phyloP scores from a whole-genome alignment of 768 basidiomycete species.

The Tulasnella sp. region DNA sequence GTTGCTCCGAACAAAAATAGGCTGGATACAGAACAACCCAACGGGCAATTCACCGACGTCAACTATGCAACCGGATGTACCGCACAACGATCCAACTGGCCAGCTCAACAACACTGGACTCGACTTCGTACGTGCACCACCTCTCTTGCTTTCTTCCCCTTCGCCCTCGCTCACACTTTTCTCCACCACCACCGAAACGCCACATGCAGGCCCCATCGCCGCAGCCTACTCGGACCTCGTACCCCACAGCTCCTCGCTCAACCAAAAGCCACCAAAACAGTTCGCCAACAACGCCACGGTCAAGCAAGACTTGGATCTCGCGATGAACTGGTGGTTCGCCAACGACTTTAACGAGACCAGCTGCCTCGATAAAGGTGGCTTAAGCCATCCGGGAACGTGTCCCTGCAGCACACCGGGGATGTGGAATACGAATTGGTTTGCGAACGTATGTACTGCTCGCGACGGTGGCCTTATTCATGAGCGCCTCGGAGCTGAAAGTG shows the following conservation, averaged over 20 bases:
- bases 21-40: conserved; percentile 26
- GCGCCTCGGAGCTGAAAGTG: neutral
- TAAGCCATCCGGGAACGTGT: neutral
- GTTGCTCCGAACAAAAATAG: neutral
- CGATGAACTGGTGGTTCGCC: conserved; percentile 32
- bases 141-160: neutral
- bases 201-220: conserved; percentile 11
- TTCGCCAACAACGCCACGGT: conserved; percentile 20
- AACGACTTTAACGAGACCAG: conserved; percentile 24
- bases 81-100: conserved; percentile 66
- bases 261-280: conserved; percentile 17
- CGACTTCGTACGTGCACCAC: conserved; percentile 19
- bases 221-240: conserved; percentile 19
- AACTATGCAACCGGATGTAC: conserved; percentile 62
- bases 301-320: conserved; percentile 7
- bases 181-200: no score
- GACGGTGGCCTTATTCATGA: neutral
- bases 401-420: conserved; percentile 30
- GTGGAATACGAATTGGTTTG: conserved; percentile 31
- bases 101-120: conserved; percentile 45
- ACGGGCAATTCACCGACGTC: conserved; percentile 42
- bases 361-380: conserved; percentile 30
- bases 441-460: neutral
- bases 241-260: conserved; percentile 13
- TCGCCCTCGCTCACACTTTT: no score